Evolutionary conservation across 2,329 filamentous ascomycete species (phyloP).

Genomic region (Ustulina deusta): DNA sequence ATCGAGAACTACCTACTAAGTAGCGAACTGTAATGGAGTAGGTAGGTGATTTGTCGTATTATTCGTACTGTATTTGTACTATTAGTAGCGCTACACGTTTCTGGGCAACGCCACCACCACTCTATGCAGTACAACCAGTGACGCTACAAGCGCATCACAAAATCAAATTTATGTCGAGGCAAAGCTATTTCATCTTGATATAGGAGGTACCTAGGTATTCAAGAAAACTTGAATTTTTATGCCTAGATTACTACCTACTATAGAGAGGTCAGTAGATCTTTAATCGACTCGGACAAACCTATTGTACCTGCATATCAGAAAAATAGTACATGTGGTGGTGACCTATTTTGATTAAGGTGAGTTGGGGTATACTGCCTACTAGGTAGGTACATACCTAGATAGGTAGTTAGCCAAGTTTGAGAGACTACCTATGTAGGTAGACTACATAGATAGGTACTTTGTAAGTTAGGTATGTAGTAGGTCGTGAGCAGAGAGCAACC

Average conservation of each 20-base stretch:
- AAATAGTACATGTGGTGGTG: neutral
- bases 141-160: neutral
- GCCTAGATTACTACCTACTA: too few relatives aligned
- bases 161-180: neutral
- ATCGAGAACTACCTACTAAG: too few relatives aligned
- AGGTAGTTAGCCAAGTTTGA: neutral
- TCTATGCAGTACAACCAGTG: neutral
- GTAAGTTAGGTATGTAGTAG: neutral
- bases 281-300: too few relatives aligned
- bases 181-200: neutral
- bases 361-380: neutral
- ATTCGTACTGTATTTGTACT: neutral
- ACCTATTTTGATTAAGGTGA: neutral
- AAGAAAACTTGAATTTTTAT: too few relatives aligned
- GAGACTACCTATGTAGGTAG: too few relatives aligned
- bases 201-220: neutral
- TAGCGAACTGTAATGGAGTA: too few relatives aligned
- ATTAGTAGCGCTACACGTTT: neutral
- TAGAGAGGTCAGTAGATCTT: too few relatives aligned
- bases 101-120: neutral
- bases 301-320: conserved; percentile 7
- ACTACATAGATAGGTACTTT: neutral
- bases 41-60: neutral
- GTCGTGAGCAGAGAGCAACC: too few relatives aligned
- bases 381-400: conserved; percentile 3